Evolutionary conservation across 2,329 filamentous ascomycete species (phyloP).

Genomic region (Cladosporium oxysporum): DNA sequence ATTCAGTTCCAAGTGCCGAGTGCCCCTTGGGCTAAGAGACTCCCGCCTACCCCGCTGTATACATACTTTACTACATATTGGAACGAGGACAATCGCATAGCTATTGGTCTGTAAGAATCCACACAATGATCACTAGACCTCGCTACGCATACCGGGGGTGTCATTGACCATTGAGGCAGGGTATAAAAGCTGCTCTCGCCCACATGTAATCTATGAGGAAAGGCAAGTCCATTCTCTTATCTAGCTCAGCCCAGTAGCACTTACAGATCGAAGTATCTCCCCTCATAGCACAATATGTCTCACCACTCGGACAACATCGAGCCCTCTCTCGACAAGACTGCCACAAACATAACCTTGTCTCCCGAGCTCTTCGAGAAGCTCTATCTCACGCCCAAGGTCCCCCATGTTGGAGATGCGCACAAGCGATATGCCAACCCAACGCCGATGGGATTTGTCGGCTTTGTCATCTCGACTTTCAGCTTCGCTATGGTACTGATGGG

Average conservation of each 20-base stretch:
- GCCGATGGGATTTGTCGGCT: slow-evolving; percentile 36
- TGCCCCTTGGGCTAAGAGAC: not conserved
- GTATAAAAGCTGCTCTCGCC: not conserved
- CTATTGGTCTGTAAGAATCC: not conserved
- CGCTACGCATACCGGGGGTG: not conserved
- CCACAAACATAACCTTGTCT: slow-evolving; percentile 29
- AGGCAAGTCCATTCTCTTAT: not conserved
- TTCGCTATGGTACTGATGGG: slow-evolving; percentile 45
- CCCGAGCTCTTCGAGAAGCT: slow-evolving; percentile 37
- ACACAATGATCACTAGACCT: not conserved
- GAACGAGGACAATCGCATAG: not conserved
- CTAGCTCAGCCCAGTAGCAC: not conserved
- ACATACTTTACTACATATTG: not conserved
- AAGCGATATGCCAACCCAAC: slow-evolving; percentile 35
- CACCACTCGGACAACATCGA: not conserved
- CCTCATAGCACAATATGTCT: not conserved
- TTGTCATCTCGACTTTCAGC: slow-evolving; percentile 44
- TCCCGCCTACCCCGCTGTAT: not conserved
- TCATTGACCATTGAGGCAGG: not conserved
- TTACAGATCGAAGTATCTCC: too few species aligned
- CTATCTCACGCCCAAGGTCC: slow-evolving; percentile 35
- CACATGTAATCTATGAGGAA: not conserved
- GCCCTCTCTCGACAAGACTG: slow-evolving; percentile 16
- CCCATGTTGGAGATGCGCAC: slow-evolving; percentile 26
- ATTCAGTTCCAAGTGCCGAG: not conserved